These are phyloP conservation scores for Podila horticola DNA, from an alignment of 192 early-diverging fungal genomes.

Conservation along the genomic window DNA sequence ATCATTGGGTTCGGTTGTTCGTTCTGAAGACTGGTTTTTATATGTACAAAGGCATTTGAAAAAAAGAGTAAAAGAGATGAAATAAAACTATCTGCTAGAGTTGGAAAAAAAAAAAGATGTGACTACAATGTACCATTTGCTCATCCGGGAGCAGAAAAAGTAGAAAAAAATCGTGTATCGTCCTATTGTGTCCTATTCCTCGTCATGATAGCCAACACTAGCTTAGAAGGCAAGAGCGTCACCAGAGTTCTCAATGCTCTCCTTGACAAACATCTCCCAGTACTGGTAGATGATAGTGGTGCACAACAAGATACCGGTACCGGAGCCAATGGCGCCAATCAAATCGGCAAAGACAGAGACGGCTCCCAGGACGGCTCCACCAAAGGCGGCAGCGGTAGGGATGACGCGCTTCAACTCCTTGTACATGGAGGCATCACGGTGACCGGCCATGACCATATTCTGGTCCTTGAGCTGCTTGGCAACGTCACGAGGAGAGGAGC, in stretches of 20 bases:
- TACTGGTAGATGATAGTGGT: constrained; percentile 99
- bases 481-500: constrained; percentile 97
- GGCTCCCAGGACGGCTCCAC: constrained; percentile 96
- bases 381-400: constrained; percentile 97
- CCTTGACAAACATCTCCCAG: constrained; percentile 98
- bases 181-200: neutral
- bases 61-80: neutral
- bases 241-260: constrained; percentile 74
- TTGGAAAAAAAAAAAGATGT: neutral
- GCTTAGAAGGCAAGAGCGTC: constrained; percentile 49
- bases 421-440: constrained; percentile 97
- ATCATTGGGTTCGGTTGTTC: constrained; percentile 96
- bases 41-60: neutral
- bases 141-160: constrained; percentile 3
- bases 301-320: constrained; percentile 98
- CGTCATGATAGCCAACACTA: neutral
- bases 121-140: neutral
- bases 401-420: constrained; percentile 99
- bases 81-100: neutral
- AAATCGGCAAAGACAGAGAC: constrained; percentile 97
- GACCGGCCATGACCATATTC: constrained; percentile 92
- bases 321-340: constrained; percentile 97
- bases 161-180: neutral
- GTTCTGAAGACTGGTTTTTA: constrained; percentile 81
- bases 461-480: constrained; percentile 98